A percentile compares a stretch with the other conserved stretches of the same genome.
phyloP scores from a whole-genome alignment of 2,329 filamentous ascomycete species.

The Akanthomyces dipterigenus region DNA sequence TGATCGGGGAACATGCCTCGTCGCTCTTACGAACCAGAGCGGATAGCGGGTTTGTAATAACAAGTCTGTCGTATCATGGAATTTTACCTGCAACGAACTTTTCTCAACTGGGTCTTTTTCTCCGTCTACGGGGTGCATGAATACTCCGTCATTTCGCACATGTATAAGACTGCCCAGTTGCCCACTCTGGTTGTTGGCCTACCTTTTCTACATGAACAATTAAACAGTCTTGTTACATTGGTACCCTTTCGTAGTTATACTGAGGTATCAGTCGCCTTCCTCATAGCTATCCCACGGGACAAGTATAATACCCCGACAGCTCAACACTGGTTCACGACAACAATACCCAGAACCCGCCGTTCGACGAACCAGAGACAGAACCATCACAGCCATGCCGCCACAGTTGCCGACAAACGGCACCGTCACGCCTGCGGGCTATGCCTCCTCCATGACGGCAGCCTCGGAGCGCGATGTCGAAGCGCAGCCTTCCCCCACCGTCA shows the following conservation, averaged over 20 bases:
- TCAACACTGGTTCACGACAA: background rate
- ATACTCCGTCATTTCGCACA: background rate
- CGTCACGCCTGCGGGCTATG: constrained; percentile 2
- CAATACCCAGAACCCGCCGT: background rate
- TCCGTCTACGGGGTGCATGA: background rate
- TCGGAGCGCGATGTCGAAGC: constrained; percentile 38
- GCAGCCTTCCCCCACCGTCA: constrained; percentile 24
- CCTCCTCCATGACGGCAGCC: constrained; percentile 24
- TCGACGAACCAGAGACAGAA: background rate
- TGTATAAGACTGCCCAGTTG: background rate
- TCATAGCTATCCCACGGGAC: background rate
- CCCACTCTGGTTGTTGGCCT: background rate
- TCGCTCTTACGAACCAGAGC: background rate
- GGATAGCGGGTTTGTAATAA: background rate
- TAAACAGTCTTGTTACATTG: too few relatives aligned
- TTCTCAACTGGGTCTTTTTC: background rate
- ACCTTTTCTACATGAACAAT: background rate
- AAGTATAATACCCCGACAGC: background rate
- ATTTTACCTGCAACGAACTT: background rate
- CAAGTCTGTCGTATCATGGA: background rate
- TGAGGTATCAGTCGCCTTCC: background rate
- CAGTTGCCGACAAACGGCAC: background rate
- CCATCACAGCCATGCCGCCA: background rate
- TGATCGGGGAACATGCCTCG: background rate
- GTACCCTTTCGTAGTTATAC: background rate